Evolutionary conservation across 192 early-diverging fungal species (phyloP).

Genomic region (Podila minutissima): DNA sequence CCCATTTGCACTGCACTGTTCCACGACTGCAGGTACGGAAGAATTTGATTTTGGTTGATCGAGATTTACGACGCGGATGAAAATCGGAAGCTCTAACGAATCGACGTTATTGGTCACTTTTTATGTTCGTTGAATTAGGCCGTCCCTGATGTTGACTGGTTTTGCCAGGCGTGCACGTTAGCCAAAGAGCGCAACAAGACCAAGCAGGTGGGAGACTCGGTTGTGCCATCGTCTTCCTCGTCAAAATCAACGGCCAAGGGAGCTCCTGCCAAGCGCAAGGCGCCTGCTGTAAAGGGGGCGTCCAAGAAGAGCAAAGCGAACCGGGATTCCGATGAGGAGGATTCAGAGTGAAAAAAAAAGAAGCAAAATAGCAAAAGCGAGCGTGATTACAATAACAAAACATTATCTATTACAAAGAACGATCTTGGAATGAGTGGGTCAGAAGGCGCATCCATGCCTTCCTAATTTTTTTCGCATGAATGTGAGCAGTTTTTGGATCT

Average conservation of each 20-base stretch:
- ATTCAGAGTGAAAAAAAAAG: conserved; percentile 16
- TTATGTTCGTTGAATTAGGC: conserved; percentile 1
- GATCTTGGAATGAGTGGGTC: no score
- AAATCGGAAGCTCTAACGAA: neutral
- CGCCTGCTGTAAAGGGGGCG: conserved; percentile 17
- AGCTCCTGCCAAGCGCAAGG: conserved; percentile 29
- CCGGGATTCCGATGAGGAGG: conserved; percentile 29
- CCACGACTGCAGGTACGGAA: conserved; percentile 50
- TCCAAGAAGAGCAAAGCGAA: conserved; percentile 40
- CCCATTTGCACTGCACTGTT: conserved; percentile 56
- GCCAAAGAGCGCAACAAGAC: conserved; percentile 38
- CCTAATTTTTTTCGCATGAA: no score
- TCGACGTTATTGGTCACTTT: neutral
- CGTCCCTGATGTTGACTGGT: conserved; percentile 66
- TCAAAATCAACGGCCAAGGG: conserved; percentile 4
- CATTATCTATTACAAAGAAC: no score
- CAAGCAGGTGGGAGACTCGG: conserved; percentile 9
- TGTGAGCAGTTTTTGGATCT: no score
- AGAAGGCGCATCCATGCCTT: no score
- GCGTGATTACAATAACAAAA: neutral
- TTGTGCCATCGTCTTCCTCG: conserved; percentile 3
- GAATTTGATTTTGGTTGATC: neutral
- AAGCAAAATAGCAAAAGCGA: no score
- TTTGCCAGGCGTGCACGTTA: conserved; percentile 55
- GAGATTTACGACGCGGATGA: neutral